phyloP scores from a whole-genome alignment of 2,329 filamentous ascomycete genomes.

The Fusarium newnesense region DNA sequence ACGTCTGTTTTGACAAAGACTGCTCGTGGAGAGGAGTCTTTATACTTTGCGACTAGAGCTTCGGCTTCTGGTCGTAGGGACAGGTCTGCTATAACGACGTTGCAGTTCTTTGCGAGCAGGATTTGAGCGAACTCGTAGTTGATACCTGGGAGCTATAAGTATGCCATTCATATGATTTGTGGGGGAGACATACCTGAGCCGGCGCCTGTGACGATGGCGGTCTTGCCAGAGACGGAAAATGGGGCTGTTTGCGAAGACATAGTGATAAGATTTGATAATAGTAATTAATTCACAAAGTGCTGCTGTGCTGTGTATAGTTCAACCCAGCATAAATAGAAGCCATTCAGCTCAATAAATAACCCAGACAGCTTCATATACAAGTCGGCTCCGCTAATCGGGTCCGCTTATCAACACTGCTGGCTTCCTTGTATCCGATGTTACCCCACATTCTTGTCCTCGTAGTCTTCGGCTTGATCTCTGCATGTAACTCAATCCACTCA shows the following conservation, averaged over 20 bases:
- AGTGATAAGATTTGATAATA: background rate
- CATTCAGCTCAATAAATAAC: background rate
- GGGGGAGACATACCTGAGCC: slow-evolving; percentile 15
- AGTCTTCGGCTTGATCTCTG: background rate
- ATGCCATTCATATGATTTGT: no score
- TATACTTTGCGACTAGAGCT: slow-evolving; percentile 44
- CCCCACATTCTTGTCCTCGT: slow-evolving; percentile 19
- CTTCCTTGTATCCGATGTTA: background rate
- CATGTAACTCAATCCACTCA: background rate
- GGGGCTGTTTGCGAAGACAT: slow-evolving; percentile 14
- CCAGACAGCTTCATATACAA: background rate
- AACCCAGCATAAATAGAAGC: accelerated
- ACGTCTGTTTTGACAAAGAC: slow-evolving; percentile 59
- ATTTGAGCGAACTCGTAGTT: slow-evolving; percentile 54
- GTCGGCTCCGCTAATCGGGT: slow-evolving; percentile 6
- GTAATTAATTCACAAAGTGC: background rate
- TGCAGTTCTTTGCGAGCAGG: slow-evolving; percentile 54
- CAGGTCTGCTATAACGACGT: slow-evolving; percentile 58
- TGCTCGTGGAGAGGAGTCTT: slow-evolving; percentile 43
- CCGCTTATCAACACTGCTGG: background rate
- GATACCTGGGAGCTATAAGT: slow-evolving; percentile 14
- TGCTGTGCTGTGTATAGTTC: background rate
- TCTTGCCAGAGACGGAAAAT: slow-evolving; percentile 38
- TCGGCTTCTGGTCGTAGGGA: slow-evolving; percentile 55
- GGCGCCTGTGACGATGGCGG: slow-evolving; percentile 35